phyloP scores from a whole-genome alignment of 2,329 filamentous ascomycete species.

The Fusarium circinatum region DNA sequence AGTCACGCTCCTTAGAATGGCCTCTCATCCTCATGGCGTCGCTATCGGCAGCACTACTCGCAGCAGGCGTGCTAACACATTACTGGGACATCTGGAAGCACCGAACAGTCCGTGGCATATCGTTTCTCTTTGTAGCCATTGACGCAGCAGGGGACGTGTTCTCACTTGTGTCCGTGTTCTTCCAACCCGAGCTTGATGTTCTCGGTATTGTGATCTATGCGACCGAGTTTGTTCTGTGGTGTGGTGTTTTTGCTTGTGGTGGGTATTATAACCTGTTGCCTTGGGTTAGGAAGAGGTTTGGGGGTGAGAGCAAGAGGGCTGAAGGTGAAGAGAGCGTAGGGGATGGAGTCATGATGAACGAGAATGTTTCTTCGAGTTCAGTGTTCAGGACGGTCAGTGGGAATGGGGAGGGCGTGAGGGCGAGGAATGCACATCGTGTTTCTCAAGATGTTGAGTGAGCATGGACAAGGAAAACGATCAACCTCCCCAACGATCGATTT shows the following conservation, averaged over 20 bases:
- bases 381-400: conserved; percentile 65
- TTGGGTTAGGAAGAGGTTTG: conserved; percentile 49
- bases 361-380: conserved; percentile 68
- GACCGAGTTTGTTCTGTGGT: conserved; percentile 73
- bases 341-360: conserved; percentile 53
- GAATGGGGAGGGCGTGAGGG: conserved; percentile 18
- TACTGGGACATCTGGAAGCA: conserved; percentile 76
- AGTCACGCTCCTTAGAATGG: conserved; percentile 62
- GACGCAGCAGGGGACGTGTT: conserved; percentile 76
- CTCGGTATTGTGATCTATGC: conserved; percentile 75
- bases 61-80: conserved; percentile 72
- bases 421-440: neutral
- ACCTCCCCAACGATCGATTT: neutral
- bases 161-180: conserved; percentile 72
- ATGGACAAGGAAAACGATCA: neutral
- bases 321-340: neutral
- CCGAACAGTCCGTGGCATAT: conserved; percentile 75
- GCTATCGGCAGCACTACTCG: conserved; percentile 70
- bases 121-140: conserved; percentile 76
- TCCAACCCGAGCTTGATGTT: conserved; percentile 66
- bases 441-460: conserved; percentile 18
- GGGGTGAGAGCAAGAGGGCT: neutral
- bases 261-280: conserved; percentile 72
- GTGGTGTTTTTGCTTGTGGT: conserved; percentile 72
- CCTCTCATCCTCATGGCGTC: conserved; percentile 74